These are phyloP conservation scores for Tolypocladium guangdongense DNA, from an alignment of 2,329 filamentous ascomycete genomes.

Conservation along the genomic window DNA sequence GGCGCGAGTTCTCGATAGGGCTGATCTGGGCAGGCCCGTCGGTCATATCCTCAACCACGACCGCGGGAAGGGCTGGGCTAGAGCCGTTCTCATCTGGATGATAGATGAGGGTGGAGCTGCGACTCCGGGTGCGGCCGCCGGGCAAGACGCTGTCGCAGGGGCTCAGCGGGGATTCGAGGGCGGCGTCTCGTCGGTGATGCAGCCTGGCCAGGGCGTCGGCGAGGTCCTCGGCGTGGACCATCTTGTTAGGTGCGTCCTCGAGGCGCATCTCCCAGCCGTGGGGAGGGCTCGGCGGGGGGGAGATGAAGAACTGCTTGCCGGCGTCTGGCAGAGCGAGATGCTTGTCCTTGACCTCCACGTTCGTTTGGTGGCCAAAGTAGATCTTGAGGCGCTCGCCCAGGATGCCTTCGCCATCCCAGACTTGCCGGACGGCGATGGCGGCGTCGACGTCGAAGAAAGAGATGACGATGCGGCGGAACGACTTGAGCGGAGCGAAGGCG, in stretches of 20 bases:
- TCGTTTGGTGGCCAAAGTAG: constrained; percentile 56
- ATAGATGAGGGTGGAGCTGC: constrained; percentile 57
- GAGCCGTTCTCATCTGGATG: constrained; percentile 44
- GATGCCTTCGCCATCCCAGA: constrained; percentile 64
- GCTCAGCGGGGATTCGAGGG: constrained; percentile 16
- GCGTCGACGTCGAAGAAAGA: constrained; percentile 63
- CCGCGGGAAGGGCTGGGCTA: constrained; percentile 48
- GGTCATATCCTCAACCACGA: constrained; percentile 58
- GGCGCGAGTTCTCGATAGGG: constrained; percentile 29
- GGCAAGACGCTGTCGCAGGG: constrained; percentile 17
- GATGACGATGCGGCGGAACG: constrained; percentile 70
- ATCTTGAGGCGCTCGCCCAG: constrained; percentile 59
- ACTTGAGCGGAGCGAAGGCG: constrained; percentile 71
- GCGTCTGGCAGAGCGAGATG: constrained; percentile 57
- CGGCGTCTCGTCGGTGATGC: constrained; percentile 30
- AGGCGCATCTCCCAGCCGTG: constrained; percentile 59
- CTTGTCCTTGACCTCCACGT: constrained; percentile 41
- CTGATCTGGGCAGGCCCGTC: constrained; percentile 37
- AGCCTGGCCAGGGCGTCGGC: constrained; percentile 55
- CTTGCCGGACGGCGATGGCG: constrained; percentile 58
- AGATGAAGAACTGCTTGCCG: constrained; percentile 65
- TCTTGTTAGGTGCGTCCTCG: constrained; percentile 60
- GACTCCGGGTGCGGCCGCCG: constrained; percentile 32
- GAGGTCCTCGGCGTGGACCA: constrained; percentile 58
- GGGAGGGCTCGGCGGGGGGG: constrained; percentile 55